These are phyloP conservation scores for Aureobasidium vineae DNA, from an alignment of 2,329 filamentous ascomycete species.

Conservation along the genomic window DNA sequence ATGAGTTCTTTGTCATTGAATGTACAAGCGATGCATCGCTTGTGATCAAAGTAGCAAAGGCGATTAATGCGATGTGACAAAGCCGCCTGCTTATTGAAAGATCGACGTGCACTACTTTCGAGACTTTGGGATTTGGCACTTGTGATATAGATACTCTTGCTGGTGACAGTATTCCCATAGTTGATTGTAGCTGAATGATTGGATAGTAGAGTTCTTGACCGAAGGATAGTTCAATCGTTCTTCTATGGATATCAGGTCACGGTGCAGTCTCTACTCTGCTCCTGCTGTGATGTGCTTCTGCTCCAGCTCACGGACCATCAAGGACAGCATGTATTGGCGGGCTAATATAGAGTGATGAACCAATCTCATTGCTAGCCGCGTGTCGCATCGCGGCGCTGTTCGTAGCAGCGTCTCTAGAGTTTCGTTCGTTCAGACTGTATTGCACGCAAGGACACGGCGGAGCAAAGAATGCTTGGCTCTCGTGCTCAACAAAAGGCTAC, in stretches of 20 bases:
- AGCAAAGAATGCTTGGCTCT: neutral
- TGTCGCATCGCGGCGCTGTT: conserved; percentile 1
- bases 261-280: neutral
- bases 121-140: neutral
- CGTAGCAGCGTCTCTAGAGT: conserved; percentile 1
- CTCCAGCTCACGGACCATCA: neutral
- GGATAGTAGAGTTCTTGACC: neutral
- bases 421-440: neutral
- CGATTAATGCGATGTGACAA: neutral
- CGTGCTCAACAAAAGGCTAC: neutral
- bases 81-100: neutral
- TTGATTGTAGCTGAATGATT: too few species aligned
- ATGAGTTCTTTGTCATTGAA: too few species aligned
- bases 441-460: neutral
- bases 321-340: neutral
- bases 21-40: neutral
- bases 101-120: neutral
- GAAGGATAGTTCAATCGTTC: neutral
- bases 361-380: neutral
- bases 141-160: neutral
- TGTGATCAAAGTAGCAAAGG: neutral
- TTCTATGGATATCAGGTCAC: neutral
- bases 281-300: neutral
- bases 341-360: conserved; percentile 1
- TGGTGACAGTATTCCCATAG: neutral